These are phyloP conservation scores for Trifolium subterraneum DNA, from an alignment of 306 rosid genomes.

Conservation along the genomic window DNA sequence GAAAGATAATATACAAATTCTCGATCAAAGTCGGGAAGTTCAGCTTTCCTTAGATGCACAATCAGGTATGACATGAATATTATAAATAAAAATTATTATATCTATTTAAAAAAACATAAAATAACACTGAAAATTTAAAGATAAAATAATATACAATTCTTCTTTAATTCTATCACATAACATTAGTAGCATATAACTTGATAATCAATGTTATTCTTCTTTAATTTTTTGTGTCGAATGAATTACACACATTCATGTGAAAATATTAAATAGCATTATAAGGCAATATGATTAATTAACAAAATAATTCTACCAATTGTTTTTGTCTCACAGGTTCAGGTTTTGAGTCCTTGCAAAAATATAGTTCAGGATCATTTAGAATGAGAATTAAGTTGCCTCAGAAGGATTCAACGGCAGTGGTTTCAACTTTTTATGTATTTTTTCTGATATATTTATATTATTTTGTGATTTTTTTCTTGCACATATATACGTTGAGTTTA, in stretches of 20 bases:
- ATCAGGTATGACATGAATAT: conserved; percentile 29
- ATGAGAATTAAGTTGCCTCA: conserved; percentile 31
- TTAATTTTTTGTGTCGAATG: too few relatives aligned
- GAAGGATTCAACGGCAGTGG: conserved; percentile 6
- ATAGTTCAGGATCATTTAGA: conserved; percentile 38
- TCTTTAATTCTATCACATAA: too few relatives aligned
- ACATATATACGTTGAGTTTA: background rate
- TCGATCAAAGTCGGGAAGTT: conserved; percentile 23
- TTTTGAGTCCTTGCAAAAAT: conserved; percentile 14
- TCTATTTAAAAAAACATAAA: background rate
- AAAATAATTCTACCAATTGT: background rate
- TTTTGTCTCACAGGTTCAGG: background rate
- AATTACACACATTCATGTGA: too few relatives aligned
- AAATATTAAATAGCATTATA: conserved; percentile 1
- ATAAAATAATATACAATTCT: too few relatives aligned
- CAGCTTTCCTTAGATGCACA: conserved; percentile 28
- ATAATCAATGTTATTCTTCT: too few relatives aligned
- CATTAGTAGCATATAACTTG: too few relatives aligned
- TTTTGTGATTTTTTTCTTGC: background rate
- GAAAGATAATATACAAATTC: conserved; percentile 1
- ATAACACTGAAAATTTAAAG: background rate
- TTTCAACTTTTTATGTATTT: conserved; percentile 45
- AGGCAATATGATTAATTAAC: background rate
- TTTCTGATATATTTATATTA: background rate
- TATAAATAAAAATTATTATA: background rate